Evolutionary conservation across 148 eudicot species (phyloP), one percentile per base, ranked within the genome.

Genomic region (Persicaria tinctoria): DNA sequence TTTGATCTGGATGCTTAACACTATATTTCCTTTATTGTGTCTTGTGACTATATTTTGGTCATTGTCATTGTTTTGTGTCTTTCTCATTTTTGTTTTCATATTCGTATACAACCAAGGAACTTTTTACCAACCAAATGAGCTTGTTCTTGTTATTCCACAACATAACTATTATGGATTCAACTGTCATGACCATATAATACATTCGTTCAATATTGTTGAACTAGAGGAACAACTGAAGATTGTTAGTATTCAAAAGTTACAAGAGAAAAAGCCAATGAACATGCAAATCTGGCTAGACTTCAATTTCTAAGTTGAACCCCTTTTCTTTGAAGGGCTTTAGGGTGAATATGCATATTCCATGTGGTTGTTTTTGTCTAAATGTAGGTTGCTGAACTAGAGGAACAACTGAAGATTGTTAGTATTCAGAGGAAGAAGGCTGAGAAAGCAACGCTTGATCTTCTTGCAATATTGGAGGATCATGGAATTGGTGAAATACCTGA

Each of bases 351-450:
- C 41, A 1, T 41, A 10, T 75, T 74, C 54, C 11, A 48, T 41
- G 38, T 27, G 70, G 75, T 54, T 32, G 79, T 45, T 23, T 23
- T 49, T 55, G 32, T 45, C 13, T 73, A n/a, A 16, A 57, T 5
- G 38, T 75, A 93, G 98, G 98, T 90, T 68, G 20, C 71, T 56
- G 93, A 93, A 78, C 82, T 93, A 74, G 96, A 93, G 77, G 88
- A 90, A n/a, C 89, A 90, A 81, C 87, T 93, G 73, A 87, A 90
- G 69, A 51, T 76, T 77, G 96, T 86, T 38, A 80, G 87, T 74
- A 84, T 90, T 72, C 96, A 89, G 82, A 85, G 97, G 73, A 87
- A 86, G 80, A 89, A 78, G 82, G 93, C 96, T 51, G 98, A 93
- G 79, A 93, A 85, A 82, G 92, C 98, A 74, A 84, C 93, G 68